These are phyloP conservation scores for Mycena metata DNA, from an alignment of 768 basidiomycete species.

Conservation along the genomic window DNA sequence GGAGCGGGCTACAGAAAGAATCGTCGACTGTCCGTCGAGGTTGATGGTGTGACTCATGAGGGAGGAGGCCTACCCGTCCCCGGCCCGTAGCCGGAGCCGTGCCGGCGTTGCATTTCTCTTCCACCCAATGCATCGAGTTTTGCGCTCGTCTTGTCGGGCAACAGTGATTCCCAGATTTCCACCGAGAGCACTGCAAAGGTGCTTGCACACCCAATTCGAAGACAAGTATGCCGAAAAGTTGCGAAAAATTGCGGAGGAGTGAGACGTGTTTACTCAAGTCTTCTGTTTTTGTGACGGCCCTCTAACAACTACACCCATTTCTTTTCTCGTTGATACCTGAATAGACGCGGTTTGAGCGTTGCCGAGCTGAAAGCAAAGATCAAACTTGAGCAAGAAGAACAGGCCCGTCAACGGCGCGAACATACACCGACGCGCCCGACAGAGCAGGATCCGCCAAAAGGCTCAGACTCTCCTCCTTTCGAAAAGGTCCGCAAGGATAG, in stretches of 20 bases:
- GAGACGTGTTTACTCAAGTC: slow-evolving; percentile 42
- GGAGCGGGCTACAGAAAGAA: too few species aligned
- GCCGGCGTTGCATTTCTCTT: too few species aligned
- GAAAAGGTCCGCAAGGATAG: slow-evolving; percentile 65
- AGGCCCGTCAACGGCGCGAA: slow-evolving; percentile 41
- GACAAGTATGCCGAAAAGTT: slow-evolving; percentile 80
- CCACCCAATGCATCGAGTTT: slow-evolving; percentile 23
- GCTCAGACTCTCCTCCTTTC: slow-evolving; percentile 11
- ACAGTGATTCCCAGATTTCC: neutral
- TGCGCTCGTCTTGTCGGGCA: slow-evolving; percentile 2
- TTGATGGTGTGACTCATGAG: too few species aligned
- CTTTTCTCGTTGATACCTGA: slow-evolving; percentile 20
- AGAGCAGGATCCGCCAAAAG: slow-evolving; percentile 4
- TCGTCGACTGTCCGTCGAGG: too few species aligned
- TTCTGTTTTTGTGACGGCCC: slow-evolving; percentile 38
- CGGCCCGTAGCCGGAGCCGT: too few species aligned
- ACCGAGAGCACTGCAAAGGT: neutral
- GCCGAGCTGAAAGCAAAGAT: slow-evolving; percentile 52
- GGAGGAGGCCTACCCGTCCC: too few species aligned
- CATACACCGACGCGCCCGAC: slow-evolving; percentile 34
- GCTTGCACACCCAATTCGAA: slow-evolving; percentile 31
- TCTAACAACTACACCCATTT: slow-evolving; percentile 40
- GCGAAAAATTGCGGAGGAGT: slow-evolving; percentile 74
- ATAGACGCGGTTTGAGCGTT: slow-evolving; percentile 61
- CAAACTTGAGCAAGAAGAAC: slow-evolving; percentile 50